These are phyloP conservation scores for Cytospora mali DNA, from an alignment of 2,329 filamentous ascomycete genomes.

Conservation along the genomic window DNA sequence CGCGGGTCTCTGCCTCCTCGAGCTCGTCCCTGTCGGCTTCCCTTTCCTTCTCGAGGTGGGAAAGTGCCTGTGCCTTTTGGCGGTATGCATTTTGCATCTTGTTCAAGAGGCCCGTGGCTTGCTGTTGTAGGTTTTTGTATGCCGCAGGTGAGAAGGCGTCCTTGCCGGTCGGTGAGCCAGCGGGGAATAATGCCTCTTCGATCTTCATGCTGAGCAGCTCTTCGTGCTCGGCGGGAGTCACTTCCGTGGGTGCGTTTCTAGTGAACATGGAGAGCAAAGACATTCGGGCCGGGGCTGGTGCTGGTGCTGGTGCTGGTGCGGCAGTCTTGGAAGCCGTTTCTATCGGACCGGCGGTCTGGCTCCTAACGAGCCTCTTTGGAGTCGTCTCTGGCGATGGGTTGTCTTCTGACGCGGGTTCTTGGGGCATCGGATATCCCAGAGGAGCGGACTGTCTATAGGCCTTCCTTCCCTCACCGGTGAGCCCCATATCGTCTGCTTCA, in stretches of 20 bases:
- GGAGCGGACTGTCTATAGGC: slow-evolving; percentile 31
- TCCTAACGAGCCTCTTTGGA: slow-evolving; percentile 35
- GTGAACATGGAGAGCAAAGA: slow-evolving; percentile 33
- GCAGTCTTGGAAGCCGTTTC: slow-evolving; percentile 23
- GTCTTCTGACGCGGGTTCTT: slow-evolving; percentile 21
- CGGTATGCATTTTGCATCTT: slow-evolving; percentile 63
- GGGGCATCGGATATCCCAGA: slow-evolving; percentile 9
- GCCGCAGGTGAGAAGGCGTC: slow-evolving; percentile 60
- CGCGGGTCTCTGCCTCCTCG: slow-evolving; percentile 57
- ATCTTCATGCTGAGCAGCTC: slow-evolving; percentile 60
- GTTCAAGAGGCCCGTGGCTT: slow-evolving; percentile 57
- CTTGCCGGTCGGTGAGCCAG: slow-evolving; percentile 43
- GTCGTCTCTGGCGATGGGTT: slow-evolving; percentile 37
- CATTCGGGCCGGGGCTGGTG: slow-evolving; percentile 37
- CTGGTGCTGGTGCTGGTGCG: slow-evolving; percentile 17
- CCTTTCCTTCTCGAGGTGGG: slow-evolving; percentile 56
- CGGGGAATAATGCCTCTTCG: slow-evolving; percentile 55
- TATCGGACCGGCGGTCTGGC: slow-evolving; percentile 32
- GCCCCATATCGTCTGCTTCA: slow-evolving; percentile 42
- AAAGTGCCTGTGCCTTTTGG: slow-evolving; percentile 51
- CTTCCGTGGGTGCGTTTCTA: slow-evolving; percentile 26
- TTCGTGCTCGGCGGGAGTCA: slow-evolving; percentile 45
- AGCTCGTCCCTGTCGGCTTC: slow-evolving; percentile 57
- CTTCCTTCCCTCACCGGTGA: slow-evolving; percentile 45
- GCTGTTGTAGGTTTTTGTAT: slow-evolving; percentile 63